A percentile compares a stretch with the other conserved stretches of the same genome.
Evolutionary conservation across 2,329 filamentous ascomycete species (phyloP).

Genomic region (Aspergillus sergii): DNA sequence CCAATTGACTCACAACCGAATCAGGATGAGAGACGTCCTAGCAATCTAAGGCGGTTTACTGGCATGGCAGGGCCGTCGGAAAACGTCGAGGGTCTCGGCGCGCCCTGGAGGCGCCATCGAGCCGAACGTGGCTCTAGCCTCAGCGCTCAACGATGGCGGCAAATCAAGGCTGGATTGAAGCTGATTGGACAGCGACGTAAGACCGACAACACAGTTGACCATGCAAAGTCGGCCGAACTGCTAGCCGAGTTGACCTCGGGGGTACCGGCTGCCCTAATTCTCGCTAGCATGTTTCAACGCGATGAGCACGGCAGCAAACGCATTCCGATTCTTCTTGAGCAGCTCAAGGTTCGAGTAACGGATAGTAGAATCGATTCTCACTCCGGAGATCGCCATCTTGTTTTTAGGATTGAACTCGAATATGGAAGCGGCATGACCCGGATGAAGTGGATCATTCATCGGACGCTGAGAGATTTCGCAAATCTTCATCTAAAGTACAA

Average conservation of each 20-base stretch:
- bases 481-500: constrained; percentile 95
- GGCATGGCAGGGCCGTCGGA: constrained; percentile 65
- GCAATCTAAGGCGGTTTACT: constrained; percentile 68
- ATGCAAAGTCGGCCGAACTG: constrained; percentile 91
- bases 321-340: constrained; percentile 92
- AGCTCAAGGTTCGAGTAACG: constrained; percentile 83
- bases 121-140: constrained; percentile 71
- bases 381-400: constrained; percentile 69
- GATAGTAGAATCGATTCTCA: constrained; percentile 71
- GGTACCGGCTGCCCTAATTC: constrained; percentile 86
- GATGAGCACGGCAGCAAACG: constrained; percentile 95
- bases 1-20: constrained; percentile 54
- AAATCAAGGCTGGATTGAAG: constrained; percentile 87
- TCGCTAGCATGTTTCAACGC: constrained; percentile 96
- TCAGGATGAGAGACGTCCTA: constrained; percentile 58
- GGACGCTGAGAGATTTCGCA: constrained; percentile 84
- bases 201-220: constrained; percentile 82
- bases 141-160: constrained; percentile 81
- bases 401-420: constrained; percentile 90
- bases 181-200: constrained; percentile 76
- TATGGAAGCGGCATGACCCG: constrained; percentile 93
- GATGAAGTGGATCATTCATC: constrained; percentile 94
- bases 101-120: constrained; percentile 53
- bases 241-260: constrained; percentile 94
- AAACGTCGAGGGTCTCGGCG: constrained; percentile 64